Conservation (phyloP, 768 basidiomycete species). For the Pisolithus tinctorius region DNA sequence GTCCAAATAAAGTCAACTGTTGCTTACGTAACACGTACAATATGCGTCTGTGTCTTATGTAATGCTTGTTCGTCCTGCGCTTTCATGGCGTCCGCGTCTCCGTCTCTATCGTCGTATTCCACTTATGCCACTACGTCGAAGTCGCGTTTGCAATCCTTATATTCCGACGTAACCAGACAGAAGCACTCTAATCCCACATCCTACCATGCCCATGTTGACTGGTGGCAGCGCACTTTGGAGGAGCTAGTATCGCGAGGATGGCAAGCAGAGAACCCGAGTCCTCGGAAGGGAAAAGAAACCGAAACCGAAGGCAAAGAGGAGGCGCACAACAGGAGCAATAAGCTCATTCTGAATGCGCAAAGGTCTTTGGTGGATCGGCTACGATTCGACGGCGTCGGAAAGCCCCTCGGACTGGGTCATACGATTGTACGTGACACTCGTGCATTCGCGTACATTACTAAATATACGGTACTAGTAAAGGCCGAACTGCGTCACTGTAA, state of each 20-base stretch:
- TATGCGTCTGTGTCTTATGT: no score
- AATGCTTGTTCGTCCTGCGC: not conserved
- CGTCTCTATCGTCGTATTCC: constrained; percentile 18
- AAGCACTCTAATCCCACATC: constrained; percentile 79
- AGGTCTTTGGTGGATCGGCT: constrained; percentile 51
- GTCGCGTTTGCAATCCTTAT: constrained; percentile 68
- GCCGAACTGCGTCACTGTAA: constrained; percentile 50
- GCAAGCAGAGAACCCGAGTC: constrained; percentile 28
- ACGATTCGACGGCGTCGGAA: constrained; percentile 63
- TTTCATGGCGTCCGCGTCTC: constrained; percentile 14
- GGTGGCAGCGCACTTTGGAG: constrained; percentile 77
- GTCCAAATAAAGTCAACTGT: no score
- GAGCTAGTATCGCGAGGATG: constrained; percentile 52
- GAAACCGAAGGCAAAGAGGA: constrained; percentile 10
- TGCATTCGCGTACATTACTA: constrained; percentile 11
- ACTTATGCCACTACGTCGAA: constrained; percentile 25
- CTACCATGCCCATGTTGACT: constrained; percentile 73
- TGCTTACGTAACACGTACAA: constrained; percentile 7
- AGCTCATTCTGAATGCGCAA: constrained; percentile 54
- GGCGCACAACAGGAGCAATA: constrained; percentile 31
- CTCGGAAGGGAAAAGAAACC: constrained; percentile 6
- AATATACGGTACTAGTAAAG: constrained; percentile 49
- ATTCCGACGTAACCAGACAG: constrained; percentile 82
- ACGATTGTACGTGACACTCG: constrained; percentile 57
- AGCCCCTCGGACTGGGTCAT: constrained; percentile 63